Evolutionary conservation across 179 eudicot genomes (phyloP).

Genomic region (Corrigiola litoralis): DNA sequence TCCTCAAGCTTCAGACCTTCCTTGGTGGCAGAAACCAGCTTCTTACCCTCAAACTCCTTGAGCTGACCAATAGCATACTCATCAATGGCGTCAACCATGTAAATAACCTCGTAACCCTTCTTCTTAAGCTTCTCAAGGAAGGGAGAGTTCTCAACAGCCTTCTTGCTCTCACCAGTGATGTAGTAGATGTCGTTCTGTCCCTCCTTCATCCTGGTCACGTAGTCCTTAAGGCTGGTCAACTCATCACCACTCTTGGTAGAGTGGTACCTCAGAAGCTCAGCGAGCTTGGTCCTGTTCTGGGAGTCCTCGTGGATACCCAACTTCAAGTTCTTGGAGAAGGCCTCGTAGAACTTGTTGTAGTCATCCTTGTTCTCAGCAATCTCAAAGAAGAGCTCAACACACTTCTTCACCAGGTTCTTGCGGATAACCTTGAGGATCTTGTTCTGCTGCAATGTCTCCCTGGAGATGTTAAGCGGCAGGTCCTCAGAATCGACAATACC

Average conservation of each 20-base stretch:
- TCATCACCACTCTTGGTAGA: conserved; percentile 53
- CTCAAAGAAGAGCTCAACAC: conserved; percentile 80
- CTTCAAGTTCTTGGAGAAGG: conserved; percentile 49
- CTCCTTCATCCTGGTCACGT: conserved; percentile 51
- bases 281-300: conserved; percentile 42
- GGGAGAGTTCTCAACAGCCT: conserved; percentile 55
- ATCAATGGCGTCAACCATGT: conserved; percentile 53
- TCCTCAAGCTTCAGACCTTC: conserved; percentile 81
- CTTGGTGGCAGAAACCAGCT: conserved; percentile 79
- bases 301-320: conserved; percentile 49
- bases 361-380: conserved; percentile 74
- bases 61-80: conserved; percentile 52
- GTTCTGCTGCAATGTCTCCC: conserved; percentile 82
- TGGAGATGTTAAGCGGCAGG: conserved; percentile 76
- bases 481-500: conserved; percentile 88
- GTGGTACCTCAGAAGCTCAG: conserved; percentile 48
- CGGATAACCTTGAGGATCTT: conserved; percentile 82
- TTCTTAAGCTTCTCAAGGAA: conserved; percentile 48
- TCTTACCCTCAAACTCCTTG: conserved; percentile 49
- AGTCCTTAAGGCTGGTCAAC: conserved; percentile 47
- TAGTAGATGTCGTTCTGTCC: conserved; percentile 45
- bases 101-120: conserved; percentile 42
- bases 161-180: conserved; percentile 53
- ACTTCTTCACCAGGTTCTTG: conserved; percentile 78
- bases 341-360: conserved; percentile 49